Percentiles rank a stretch among this genome's conserved stretches.
These are phyloP conservation scores for Viola odorata DNA, from an alignment of 345 rosid genomes.

Conservation along the genomic window DNA sequence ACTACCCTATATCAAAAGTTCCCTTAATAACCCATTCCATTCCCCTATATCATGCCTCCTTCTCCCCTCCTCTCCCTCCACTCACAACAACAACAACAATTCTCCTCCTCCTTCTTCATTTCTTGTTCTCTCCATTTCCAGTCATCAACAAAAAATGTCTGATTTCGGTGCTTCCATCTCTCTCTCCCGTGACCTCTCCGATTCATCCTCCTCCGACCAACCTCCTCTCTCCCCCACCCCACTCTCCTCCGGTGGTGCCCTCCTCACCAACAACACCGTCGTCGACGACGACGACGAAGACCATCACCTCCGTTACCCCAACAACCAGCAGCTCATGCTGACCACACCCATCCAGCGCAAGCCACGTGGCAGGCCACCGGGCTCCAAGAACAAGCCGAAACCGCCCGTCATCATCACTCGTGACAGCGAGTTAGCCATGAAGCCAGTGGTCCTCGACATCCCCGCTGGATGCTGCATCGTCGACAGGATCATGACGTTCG, in stretches of 20 bases:
- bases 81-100: background rate
- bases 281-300: slow-evolving; percentile 3
- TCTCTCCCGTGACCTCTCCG: slow-evolving; percentile 29
- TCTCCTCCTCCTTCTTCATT: background rate
- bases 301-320: background rate
- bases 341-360: slow-evolving; percentile 9
- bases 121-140: background rate
- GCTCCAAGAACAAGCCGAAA: slow-evolving; percentile 58
- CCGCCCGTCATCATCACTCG: slow-evolving; percentile 36
- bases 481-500: slow-evolving; percentile 29
- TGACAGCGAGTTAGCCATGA: slow-evolving; percentile 33
- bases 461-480: slow-evolving; percentile 46
- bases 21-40: too few species aligned
- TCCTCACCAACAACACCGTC: background rate
- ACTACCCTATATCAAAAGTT: background rate
- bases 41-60: background rate
- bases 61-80: background rate
- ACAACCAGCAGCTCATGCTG: background rate
- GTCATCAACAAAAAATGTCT: slow-evolving; percentile 23
- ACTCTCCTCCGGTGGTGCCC: slow-evolving; percentile 5
- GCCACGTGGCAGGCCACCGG: slow-evolving; percentile 51
- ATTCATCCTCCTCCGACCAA: slow-evolving; percentile 31
- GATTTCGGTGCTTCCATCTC: slow-evolving; percentile 24
- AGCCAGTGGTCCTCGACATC: slow-evolving; percentile 44
- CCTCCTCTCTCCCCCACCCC: slow-evolving; percentile 15